A percentile compares a stretch with the other conserved stretches of the same genome.
Evolutionary conservation across 257 asterid genomes (phyloP).

Genomic region (Solanum medicagineum): DNA sequence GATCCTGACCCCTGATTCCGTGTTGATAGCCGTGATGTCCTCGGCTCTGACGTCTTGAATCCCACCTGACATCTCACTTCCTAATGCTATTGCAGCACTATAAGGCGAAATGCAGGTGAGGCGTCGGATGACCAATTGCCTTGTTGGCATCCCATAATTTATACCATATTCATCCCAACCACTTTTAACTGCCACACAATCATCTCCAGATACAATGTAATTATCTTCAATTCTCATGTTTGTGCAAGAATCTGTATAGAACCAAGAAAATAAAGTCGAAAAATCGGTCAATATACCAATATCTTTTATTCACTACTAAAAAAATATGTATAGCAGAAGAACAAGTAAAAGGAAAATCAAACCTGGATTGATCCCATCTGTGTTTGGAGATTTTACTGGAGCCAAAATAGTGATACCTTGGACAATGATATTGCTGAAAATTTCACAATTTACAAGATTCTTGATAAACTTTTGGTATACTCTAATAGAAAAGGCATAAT

Average conservation of each 20-base stretch:
- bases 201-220: conserved; percentile 13
- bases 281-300: background rate
- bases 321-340: background rate
- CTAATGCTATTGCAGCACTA: conserved; percentile 11
- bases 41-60: conserved; percentile 2
- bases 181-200: conserved; percentile 10
- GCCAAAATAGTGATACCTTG: conserved; percentile 45
- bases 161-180: conserved; percentile 15
- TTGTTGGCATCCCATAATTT: conserved; percentile 4
- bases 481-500: background rate
- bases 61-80: conserved; percentile 15
- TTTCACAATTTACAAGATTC: background rate
- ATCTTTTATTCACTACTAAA: background rate
- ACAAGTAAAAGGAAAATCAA: background rate
- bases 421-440: conserved; percentile 37
- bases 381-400: conserved; percentile 54
- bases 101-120: conserved; percentile 9
- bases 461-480: background rate
- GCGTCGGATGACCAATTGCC: conserved; percentile 1
- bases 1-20: conserved; percentile 12
- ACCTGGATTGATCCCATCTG: conserved; percentile 76
- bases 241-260: conserved; percentile 4
- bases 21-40: conserved; percentile 5
- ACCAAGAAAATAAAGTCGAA: background rate
- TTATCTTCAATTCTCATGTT: conserved; percentile 1